phyloP scores from a whole-genome alignment of 2,329 filamentous ascomycete species.

The Beauveria brongniartii region DNA sequence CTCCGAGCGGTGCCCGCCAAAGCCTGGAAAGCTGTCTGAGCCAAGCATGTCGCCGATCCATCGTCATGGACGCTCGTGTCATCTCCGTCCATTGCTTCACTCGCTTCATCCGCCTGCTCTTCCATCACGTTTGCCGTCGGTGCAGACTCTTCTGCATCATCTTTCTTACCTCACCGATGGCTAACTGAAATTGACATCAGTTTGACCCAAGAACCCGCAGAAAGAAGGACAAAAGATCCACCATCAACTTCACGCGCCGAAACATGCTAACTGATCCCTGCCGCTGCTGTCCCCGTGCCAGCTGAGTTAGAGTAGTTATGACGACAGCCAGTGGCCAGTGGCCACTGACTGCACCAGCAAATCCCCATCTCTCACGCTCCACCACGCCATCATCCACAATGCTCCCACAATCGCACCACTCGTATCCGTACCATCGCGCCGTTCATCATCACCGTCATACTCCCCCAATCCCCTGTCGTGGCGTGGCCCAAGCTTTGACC shows the following conservation, averaged over 20 bases:
- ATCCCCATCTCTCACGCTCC: background rate
- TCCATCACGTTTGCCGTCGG: background rate
- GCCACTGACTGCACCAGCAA: background rate
- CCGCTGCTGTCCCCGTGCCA: background rate
- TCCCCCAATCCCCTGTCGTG: too few species aligned
- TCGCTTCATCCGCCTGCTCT: background rate
- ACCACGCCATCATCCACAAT: background rate
- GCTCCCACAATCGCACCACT: background rate
- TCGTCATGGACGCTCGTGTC: background rate
- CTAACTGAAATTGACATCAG: too few species aligned
- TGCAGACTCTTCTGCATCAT: background rate
- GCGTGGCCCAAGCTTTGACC: background rate
- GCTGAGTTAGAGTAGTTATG: slow-evolving; percentile 9
- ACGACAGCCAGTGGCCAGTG: background rate
- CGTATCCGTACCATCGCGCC: background rate
- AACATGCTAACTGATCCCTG: background rate
- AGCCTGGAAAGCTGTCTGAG: background rate
- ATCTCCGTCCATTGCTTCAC: background rate
- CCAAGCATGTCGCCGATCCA: background rate
- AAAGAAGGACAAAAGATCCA: background rate
- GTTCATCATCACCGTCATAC: background rate
- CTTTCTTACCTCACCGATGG: background rate
- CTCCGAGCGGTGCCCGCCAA: background rate
- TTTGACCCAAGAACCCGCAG: too few species aligned
- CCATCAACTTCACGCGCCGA: background rate